A percentile compares a stretch with the other conserved stretches of the same genome.
Conservation (phyloP, 2,329 filamentous ascomycete genomes). For the Xylariales sp. region DNA sequence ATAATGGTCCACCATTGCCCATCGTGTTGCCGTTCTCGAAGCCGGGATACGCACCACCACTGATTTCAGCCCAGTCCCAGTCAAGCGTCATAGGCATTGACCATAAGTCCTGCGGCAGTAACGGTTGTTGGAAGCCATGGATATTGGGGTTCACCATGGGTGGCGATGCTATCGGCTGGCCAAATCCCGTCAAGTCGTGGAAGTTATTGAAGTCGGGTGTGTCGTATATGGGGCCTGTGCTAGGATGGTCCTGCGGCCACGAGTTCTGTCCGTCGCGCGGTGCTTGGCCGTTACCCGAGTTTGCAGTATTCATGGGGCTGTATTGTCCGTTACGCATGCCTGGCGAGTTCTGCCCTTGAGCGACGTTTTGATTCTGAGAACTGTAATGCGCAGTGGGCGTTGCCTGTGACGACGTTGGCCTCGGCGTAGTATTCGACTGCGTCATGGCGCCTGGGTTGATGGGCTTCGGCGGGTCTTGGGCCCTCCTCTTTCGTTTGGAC, state of each 20-base stretch:
- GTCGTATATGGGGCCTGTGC: constrained; percentile 24
- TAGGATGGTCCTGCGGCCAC: constrained; percentile 43
- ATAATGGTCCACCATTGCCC: constrained; percentile 4
- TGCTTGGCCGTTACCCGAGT: constrained; percentile 36
- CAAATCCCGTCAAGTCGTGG: constrained; percentile 41
- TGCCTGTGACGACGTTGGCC: constrained; percentile 19
- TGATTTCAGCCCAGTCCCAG: constrained; percentile 74
- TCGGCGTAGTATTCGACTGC: constrained; percentile 20
- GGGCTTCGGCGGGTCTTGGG: constrained; percentile 41
- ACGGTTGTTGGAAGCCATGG: constrained; percentile 67
- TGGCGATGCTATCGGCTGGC: constrained; percentile 25
- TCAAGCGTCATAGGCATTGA: constrained; percentile 94
- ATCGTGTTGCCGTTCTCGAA: constrained; percentile 55
- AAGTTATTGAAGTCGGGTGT: constrained; percentile 40
- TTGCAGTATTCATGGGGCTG: constrained; percentile 34
- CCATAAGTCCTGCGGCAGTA: constrained; percentile 90
- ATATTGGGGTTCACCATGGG: constrained; percentile 30
- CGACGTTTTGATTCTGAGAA: constrained; percentile 12
- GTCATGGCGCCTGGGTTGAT: constrained; percentile 17
- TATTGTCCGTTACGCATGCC: constrained; percentile 22
- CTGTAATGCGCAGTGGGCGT: constrained; percentile 27
- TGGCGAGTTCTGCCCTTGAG: constrained; percentile 22
- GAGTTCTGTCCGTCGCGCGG: constrained; percentile 39
- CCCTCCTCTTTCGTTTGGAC: constrained; percentile 80
- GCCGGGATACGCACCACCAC: constrained; percentile 57